A percentile compares a stretch with the other conserved stretches of the same genome.
Evolutionary conservation across 2,329 filamentous ascomycete genomes (phyloP).

Genomic region (Colletotrichum gigasporum): DNA sequence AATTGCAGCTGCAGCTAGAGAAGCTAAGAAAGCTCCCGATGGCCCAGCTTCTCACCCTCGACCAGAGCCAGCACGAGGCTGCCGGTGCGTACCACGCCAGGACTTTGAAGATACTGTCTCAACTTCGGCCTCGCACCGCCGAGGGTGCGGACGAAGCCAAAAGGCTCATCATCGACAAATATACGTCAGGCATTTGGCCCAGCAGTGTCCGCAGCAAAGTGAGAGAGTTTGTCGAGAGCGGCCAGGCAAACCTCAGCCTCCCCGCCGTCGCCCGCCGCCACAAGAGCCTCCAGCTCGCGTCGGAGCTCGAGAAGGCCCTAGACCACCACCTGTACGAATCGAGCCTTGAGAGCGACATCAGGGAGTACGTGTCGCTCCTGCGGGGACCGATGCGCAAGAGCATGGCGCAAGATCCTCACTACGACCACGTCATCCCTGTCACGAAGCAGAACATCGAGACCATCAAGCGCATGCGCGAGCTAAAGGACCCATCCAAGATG

Average conservation of each 20-base stretch:
- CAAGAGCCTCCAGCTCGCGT: conserved; percentile 64
- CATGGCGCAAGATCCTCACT: conserved; percentile 29
- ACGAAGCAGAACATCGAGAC: conserved; percentile 42
- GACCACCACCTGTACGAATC: conserved; percentile 56
- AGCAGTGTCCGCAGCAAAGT: conserved; percentile 49
- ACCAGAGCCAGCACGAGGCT: conserved; percentile 63
- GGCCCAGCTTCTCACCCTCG: conserved; percentile 61
- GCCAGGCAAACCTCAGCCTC: conserved; percentile 42
- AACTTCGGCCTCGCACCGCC: conserved; percentile 35
- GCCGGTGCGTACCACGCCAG: conserved; percentile 54
- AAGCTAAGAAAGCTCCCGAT: conserved; percentile 61
- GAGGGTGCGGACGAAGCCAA: conserved; percentile 4
- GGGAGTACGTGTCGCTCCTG: conserved; percentile 61
- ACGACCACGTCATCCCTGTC: conserved; percentile 49
- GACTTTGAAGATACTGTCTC: conserved; percentile 37
- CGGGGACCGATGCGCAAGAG: conserved; percentile 45
- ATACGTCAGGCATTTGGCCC: conserved; percentile 62
- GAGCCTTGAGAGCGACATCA: conserved; percentile 46
- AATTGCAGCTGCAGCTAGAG: conserved; percentile 58
- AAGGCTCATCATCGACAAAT: conserved; percentile 49
- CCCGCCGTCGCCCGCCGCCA: conserved; percentile 58
- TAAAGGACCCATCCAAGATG: conserved; percentile 61
- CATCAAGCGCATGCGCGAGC: conserved; percentile 52
- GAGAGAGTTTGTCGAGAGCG: conserved; percentile 20
- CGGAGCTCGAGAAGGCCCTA: conserved; percentile 64